Base-by-base conservation (phyloP, 805 yeast genomes). In the Zygosaccharomyces gambellarensis region DNA sequence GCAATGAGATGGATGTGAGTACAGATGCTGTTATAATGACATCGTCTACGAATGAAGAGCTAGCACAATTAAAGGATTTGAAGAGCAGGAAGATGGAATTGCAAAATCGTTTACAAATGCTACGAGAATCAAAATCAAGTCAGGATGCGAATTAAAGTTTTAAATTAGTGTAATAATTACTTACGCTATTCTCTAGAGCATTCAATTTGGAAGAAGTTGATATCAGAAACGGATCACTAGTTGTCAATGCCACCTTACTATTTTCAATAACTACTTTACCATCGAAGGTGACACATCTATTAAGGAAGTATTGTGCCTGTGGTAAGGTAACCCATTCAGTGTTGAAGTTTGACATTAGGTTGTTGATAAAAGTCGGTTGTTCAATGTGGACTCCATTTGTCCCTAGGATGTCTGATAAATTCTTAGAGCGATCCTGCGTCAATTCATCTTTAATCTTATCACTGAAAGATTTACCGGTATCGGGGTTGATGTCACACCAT, bases 141-240 rank as follows among this genome's bases (percentile, higher is more conserved):
- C 7, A 10, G 9, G 7, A 10, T 3, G 9, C 9, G 21, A 7
- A 10, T 43, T 41, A 51, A 12, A 51, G 41, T 31, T 52, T 52
- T 39, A 60, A 38, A 36, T 60, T 62, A 11, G 60, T 54, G 43
- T 53, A 60, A 21, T 54, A 53, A 40, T 56, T 60, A 45, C 60
- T 53, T 29, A 61, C 55, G 23, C 58, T 54, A 31, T 47, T 55
- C 34, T 84, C 87, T 36, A 85, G 65, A 40, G 83, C 78, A 48
- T 77, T 84, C 52, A 85, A 69, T 58, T 85, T 85, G 4, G 85
- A 77, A 53, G 80, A 75, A 1, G 83, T 76, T 44, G 85, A 78
- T 34, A 84, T 71, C 46, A 85, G 63, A 7, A 79, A 73, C 2
- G 90, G 90, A 58, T 85, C 92, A 22, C 85, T 82, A 3, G 84